Base-by-base conservation (phyloP, 768 basidiomycete genomes). In the Trametes cubensis region DNA sequence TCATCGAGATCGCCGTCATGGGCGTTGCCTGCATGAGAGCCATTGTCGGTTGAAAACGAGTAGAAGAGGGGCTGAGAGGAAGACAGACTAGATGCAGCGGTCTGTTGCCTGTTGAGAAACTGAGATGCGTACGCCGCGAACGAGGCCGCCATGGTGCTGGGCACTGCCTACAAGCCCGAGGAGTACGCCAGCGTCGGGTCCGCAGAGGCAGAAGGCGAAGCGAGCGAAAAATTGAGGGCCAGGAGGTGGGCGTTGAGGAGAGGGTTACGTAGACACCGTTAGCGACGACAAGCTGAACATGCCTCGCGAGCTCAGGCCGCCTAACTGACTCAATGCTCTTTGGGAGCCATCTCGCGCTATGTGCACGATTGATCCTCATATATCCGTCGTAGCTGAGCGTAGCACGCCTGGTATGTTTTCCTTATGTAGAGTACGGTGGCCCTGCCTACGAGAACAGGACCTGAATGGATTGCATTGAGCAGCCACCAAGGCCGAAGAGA, bases 91-190 rank as follows among this genome's bases (percentile, higher is more conserved):
- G 83, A 78, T 60, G 72, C 69, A 28, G 65, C 71, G 58, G 79
- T 77, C 61, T 76, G 80, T 69, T 84, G 85, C 66, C 83, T 81
- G 71, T 81, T 86, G 73, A 92, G 78, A 72, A 91, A 92, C 68
- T 91, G 89, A 46, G 90, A 92, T 52, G 90, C 90, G 78, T 89
- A 92, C 53, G 85, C 85, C 67, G 89, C 87, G 75, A 92, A 92
- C 40, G 90, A 89, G 66, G 88, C 82, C 51, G 86, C 82, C 81
- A 81, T 81, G 44, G 62, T 58, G 54, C 15, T 14, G 45, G 18
- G 55, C 49, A 23, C 47, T 56, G 54, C 21, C 48, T 34, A 34
- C 5, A 40, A 40, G 54, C 47, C 20, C 48, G 28, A 23, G 14
- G 20, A 1, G 23, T 41, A 54, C 46, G 46, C 58, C 63, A 60